Base-by-base conservation (phyloP, 2,329 filamentous ascomycete genomes). In the Pleoardoris graminearum region DNA sequence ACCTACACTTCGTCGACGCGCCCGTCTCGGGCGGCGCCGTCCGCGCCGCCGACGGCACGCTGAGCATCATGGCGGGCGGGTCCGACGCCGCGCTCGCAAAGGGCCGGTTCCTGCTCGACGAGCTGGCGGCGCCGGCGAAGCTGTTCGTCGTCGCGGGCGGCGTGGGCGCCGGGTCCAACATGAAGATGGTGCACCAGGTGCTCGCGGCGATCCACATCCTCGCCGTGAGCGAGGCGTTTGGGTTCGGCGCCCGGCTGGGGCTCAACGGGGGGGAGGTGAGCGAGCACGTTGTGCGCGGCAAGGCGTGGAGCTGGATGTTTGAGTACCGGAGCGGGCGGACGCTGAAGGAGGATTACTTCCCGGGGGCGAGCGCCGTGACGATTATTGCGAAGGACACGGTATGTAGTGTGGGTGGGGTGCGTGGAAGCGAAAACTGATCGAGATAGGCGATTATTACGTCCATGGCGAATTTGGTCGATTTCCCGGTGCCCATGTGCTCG, bases 31-130 rank as follows among this genome's bases (percentile, higher is more conserved):
- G 88, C 0, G 88, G 88, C 1, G 83, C 85, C 0, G 78, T 81
- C 8, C 80, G 88, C 29, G 88, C 88, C 1, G 86, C 85, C 0
- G 82, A 87, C 43, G 88, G 88, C 3, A 89, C 87, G 0, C 75
- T 91, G 36, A 88, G 86, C 6, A 91, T 92, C 66, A 90, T 92
- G 82, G 86, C 86, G 0, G 84, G 85, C 1, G 86, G 80, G 0
- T 76, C 81, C 0, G 78, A 82, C 1, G 78, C 76, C 2, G 83
- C 83, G 4, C 72, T 90, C 1, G 75, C 79, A 29, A 81, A 80
- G 51, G 85, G 80, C 0, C 78, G 77, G 19, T 80, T 78, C 42
- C 72, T 91, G 1, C 77, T 91, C 2, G 77, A 83, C 47, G 81
- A 82, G 59, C 83, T 92, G 77, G 82, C 87, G 1, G 83, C 82